These are phyloP conservation scores for Pseudonitzschia multiseries DNA, from an alignment of 108 stramenopile species.

Conservation along the genomic window DNA sequence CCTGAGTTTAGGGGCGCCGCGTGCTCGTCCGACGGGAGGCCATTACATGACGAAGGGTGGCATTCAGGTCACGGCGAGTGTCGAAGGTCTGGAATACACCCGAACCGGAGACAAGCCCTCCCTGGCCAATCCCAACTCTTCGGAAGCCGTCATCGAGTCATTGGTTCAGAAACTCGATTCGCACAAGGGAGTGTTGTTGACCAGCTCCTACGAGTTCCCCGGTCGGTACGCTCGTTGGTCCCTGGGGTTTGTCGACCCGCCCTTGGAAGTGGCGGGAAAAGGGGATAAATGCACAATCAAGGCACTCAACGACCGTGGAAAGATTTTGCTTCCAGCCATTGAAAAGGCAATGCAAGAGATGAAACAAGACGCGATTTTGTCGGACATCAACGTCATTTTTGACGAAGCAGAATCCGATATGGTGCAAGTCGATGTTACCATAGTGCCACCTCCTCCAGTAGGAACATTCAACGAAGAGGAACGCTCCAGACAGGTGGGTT, in stretches of 20 bases:
- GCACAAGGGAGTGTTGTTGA: constrained; percentile 82
- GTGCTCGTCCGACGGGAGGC: constrained; percentile 75
- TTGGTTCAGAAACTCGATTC: constrained; percentile 86
- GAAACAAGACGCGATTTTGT: constrained; percentile 52
- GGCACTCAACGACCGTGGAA: constrained; percentile 85
- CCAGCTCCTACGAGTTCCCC: constrained; percentile 93
- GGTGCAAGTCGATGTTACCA: constrained; percentile 53
- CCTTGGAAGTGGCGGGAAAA: constrained; percentile 83
- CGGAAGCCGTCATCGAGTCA: constrained; percentile 72
- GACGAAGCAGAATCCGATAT: constrained; percentile 11
- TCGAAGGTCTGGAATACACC: constrained; percentile 53
- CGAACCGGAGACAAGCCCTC: constrained; percentile 23
- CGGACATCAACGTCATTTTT: constrained; percentile 35
- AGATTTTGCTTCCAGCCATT: constrained; percentile 77
- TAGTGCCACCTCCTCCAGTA: constrained; percentile 76
- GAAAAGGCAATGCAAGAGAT: constrained; percentile 71
- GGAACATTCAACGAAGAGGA: constrained; percentile 94
- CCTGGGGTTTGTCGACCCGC: constrained; percentile 92
- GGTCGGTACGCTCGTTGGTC: constrained; percentile 95
- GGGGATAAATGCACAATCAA: constrained; percentile 82
- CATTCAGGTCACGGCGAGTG: constrained; percentile 82
- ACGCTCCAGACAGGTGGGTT: constrained; percentile 83
- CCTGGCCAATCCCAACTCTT: constrained; percentile 19
- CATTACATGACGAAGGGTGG: constrained; percentile 84
- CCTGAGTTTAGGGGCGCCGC: constrained; percentile 79